Evolutionary conservation across 2,329 filamentous ascomycete species (phyloP).

Genomic region (Chaetomium strumarium): DNA sequence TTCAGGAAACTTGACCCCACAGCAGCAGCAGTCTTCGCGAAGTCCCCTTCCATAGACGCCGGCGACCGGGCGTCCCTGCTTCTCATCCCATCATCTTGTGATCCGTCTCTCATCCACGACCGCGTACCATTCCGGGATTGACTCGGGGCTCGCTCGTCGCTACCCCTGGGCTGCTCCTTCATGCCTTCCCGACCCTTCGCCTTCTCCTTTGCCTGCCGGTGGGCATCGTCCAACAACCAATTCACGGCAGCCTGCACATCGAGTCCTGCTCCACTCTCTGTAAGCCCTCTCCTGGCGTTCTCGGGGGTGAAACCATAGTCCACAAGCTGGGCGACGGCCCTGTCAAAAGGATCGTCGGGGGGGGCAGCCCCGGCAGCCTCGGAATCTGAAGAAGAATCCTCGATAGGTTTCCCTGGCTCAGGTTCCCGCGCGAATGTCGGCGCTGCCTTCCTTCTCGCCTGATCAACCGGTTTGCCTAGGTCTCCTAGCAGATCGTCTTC

Average conservation of each 20-base stretch:
- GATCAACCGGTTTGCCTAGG: slow-evolving; percentile 57
- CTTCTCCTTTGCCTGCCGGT: slow-evolving; percentile 74
- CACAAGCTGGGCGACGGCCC: slow-evolving; percentile 78
- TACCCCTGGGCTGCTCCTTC: slow-evolving; percentile 22
- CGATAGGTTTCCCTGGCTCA: slow-evolving; percentile 52
- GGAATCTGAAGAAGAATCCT: slow-evolving; percentile 43
- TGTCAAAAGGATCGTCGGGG: slow-evolving; percentile 61
- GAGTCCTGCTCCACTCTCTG: slow-evolving; percentile 69
- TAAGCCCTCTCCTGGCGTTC: slow-evolving; percentile 73
- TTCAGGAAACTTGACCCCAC: slow-evolving; percentile 83
- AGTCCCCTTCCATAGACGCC: slow-evolving; percentile 49
- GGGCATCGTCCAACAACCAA: slow-evolving; percentile 86
- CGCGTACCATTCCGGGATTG: slow-evolving; percentile 40
- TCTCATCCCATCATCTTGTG: slow-evolving; percentile 34
- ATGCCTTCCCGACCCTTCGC: slow-evolving; percentile 40
- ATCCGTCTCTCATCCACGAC: slow-evolving; percentile 58
- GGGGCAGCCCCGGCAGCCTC: slow-evolving; percentile 38
- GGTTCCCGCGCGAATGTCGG: slow-evolving; percentile 31
- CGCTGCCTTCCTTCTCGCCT: slow-evolving; percentile 38
- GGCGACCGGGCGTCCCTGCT: slow-evolving; percentile 52
- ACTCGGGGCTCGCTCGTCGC: slow-evolving; percentile 21
- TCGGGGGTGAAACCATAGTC: slow-evolving; percentile 92
- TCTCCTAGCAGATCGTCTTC: slow-evolving; percentile 63
- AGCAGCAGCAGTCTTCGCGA: slow-evolving; percentile 74
- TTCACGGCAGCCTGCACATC: slow-evolving; percentile 84